Evolutionary conservation across 2,329 filamentous ascomycete species (phyloP).

Genomic region (Chlorencoelia australis): DNA sequence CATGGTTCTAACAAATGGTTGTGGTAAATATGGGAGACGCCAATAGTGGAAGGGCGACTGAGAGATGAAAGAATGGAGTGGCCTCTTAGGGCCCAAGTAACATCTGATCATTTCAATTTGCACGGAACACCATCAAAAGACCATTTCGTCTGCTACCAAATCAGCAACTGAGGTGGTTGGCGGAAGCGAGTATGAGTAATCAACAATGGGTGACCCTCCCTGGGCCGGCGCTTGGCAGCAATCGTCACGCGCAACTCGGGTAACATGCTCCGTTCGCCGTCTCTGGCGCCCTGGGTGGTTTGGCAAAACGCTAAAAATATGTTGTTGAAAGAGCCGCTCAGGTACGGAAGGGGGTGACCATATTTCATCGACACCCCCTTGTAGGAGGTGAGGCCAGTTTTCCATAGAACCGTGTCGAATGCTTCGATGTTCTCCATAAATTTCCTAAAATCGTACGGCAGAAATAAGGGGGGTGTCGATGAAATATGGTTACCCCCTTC

Average conservation of each 20-base stretch:
- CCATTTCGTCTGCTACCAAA: conserved; percentile 11
- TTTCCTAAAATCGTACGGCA: too few relatives aligned
- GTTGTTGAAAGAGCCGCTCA: too few relatives aligned
- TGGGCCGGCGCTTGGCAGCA: neutral
- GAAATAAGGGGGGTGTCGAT: too few relatives aligned
- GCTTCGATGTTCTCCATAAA: too few relatives aligned
- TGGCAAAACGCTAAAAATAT: too few relatives aligned
- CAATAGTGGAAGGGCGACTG: conserved; percentile 10
- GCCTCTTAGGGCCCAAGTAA: conserved; percentile 10
- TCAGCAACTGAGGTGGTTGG: neutral
- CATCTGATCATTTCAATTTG: conserved; percentile 11
- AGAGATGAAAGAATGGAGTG: conserved; percentile 11
- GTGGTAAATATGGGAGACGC: conserved; percentile 12
- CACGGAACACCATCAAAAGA: conserved; percentile 10
- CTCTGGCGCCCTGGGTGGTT: too few relatives aligned
- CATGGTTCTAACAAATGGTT: conserved; percentile 12
- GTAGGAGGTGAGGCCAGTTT: too few relatives aligned
- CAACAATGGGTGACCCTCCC: neutral
- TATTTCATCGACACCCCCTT: too few relatives aligned
- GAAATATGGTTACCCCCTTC: too few relatives aligned
- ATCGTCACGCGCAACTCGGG: neutral
- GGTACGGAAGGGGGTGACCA: too few relatives aligned
- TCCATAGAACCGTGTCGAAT: too few relatives aligned
- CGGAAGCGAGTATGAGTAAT: neutral
- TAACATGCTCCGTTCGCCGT: neutral